Evolutionary conservation across 192 early-diverging fungal species (phyloP), one percentile per base, ranked within the genome.

Genomic region (Linnemannia exigua): DNA sequence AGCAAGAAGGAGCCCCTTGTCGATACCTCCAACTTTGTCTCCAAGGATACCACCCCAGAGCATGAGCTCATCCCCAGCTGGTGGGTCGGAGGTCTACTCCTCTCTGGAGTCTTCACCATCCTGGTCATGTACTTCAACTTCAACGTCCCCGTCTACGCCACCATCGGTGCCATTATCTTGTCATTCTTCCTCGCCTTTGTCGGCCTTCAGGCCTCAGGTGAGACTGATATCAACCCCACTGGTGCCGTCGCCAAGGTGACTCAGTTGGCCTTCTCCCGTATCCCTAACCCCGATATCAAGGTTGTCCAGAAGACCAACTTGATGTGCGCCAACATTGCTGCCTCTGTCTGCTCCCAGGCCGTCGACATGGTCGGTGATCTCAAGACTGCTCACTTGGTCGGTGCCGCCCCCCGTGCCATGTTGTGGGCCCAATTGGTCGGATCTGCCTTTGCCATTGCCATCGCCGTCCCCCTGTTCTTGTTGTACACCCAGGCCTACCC

Each of bases 361-460:
- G 93, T 92, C 67, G 94, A 95, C 74, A 95, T 95, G 94, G 91
- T 95, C 74, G 89, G 93, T 52, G 94, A 95, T 86, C 83, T 95
- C 54, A 95, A 95, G 84, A 95, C 94, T 67, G 94, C 87, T 69
- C 91, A 95, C 47, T 75, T 95, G 63, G 74, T 95, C 35, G 88
- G 90, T 72, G 94, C 94, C 15, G 89, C 92, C 19, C 94, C 94
- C 47, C 79, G 84, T n/a, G 90, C 94, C 38, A 93, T 95, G 79
- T 91, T 95, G 88, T 81, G 82, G 58, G 94, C 93, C 35, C 94
- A 95, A 71, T 73, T 94, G 69, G 73, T 93, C 44, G 93, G 91
- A 31, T 90, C 93, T 28, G 80, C 90, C 81, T 88, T 92, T 78
- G 91, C 92, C 48, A 87, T 93, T 77, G 88, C 82, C 67, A 89